Evolutionary conservation across 1,284 basidiomycete species (phyloP).

Genomic region (Moesziomyces globuligerus): DNA sequence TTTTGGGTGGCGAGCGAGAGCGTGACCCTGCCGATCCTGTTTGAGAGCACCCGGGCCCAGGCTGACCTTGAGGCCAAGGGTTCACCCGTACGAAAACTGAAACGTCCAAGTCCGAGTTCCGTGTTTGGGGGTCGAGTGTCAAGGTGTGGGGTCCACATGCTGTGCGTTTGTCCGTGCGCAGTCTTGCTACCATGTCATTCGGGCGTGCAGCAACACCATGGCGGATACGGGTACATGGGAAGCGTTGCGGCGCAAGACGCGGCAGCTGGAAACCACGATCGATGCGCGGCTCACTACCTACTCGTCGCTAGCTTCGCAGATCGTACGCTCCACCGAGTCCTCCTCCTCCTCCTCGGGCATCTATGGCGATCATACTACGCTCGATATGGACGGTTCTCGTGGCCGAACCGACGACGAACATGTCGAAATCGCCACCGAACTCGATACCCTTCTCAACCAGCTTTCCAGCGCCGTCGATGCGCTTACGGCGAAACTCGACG

Average conservation of each 20-base stretch:
- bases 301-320: slow-evolving; percentile 81
- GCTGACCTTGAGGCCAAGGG: too few species aligned
- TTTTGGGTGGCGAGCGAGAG: too few species aligned
- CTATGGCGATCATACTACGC: slow-evolving; percentile 36
- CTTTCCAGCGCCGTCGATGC: slow-evolving; percentile 47
- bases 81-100: too few species aligned
- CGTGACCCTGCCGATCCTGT: too few species aligned
- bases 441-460: slow-evolving; percentile 81
- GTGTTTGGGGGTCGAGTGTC: too few species aligned
- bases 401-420: slow-evolving; percentile 41
- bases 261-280: slow-evolving; percentile 88
- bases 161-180: background rate
- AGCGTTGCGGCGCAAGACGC: slow-evolving; percentile 79
- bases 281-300: slow-evolving; percentile 90
- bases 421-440: slow-evolving; percentile 75
- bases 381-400: slow-evolving; percentile 32
- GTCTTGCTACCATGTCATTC: background rate
- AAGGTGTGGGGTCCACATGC: slow-evolving; percentile 4
- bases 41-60: too few species aligned
- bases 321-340: slow-evolving; percentile 70
- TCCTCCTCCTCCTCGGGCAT: slow-evolving; percentile 8
- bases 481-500: slow-evolving; percentile 77
- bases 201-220: slow-evolving; percentile 26
- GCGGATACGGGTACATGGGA: slow-evolving; percentile 66
- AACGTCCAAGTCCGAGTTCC: too few species aligned